Evolutionary conservation across 2,329 filamentous ascomycete species (phyloP).

Genomic region (Capronia epimyces): DNA sequence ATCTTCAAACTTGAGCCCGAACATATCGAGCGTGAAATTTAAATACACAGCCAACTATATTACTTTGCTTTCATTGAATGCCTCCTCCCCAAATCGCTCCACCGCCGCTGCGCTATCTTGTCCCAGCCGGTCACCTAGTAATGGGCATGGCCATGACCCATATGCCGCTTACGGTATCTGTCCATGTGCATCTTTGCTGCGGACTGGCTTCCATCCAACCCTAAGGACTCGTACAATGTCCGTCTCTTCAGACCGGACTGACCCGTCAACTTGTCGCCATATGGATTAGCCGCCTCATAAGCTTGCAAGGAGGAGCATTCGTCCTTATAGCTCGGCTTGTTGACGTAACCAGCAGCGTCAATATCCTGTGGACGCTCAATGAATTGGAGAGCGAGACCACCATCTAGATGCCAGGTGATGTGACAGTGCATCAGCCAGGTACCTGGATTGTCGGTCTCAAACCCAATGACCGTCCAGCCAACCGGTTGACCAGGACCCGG

Average conservation of each 20-base stretch:
- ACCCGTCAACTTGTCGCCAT: conserved; percentile 11
- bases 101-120: too few species aligned
- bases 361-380: conserved; percentile 26
- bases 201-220: conserved; percentile 3
- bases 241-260: conserved; percentile 20
- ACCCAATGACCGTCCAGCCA: conserved; percentile 59
- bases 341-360: conserved; percentile 12
- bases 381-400: conserved; percentile 55
- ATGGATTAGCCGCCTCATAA: conserved; percentile 13
- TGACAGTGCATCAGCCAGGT: conserved; percentile 75
- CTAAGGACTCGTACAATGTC: conserved; percentile 9
- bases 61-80: too few species aligned
- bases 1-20: too few species aligned
- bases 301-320: conserved; percentile 17
- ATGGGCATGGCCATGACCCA: conserved; percentile 9
- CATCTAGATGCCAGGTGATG: conserved; percentile 69
- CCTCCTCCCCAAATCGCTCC: too few species aligned
- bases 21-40: too few species aligned
- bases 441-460: conserved; percentile 44
- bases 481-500: conserved; percentile 15
- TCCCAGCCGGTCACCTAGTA: background rate
- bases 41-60: too few species aligned
- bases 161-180: conserved; percentile 16
- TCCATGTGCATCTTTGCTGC: conserved; percentile 14
- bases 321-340: conserved; percentile 16